A percentile compares a stretch with the other conserved stretches of the same genome.
Evolutionary conservation across 768 basidiomycete genomes (phyloP).

Genomic region (Lepiota subincarnata): DNA sequence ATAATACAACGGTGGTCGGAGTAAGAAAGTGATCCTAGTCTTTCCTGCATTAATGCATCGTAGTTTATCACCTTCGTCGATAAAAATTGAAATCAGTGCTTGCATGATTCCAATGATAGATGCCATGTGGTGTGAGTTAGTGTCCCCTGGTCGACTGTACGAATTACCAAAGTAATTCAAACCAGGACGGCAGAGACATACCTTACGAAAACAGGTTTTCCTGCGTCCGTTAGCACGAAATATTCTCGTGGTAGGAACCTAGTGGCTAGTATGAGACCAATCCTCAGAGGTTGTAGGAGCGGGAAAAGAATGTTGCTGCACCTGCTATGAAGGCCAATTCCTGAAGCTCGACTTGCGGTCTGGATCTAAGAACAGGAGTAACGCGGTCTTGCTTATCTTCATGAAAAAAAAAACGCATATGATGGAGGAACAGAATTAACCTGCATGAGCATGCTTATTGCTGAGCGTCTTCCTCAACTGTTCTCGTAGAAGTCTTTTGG

Average conservation of each 20-base stretch:
- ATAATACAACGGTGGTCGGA: slow-evolving; percentile 87
- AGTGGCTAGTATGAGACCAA: slow-evolving; percentile 4
- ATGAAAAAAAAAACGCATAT: neutral
- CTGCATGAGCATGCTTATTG: slow-evolving; percentile 44
- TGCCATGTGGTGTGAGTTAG: slow-evolving; percentile 62
- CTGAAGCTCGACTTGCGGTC: slow-evolving; percentile 28
- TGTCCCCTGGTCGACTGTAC: slow-evolving; percentile 46
- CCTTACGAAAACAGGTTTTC: slow-evolving; percentile 97
- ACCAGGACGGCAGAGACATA: slow-evolving; percentile 22
- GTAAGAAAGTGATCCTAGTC: slow-evolving; percentile 81
- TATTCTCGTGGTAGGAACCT: slow-evolving; percentile 67
- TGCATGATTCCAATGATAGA: slow-evolving; percentile 90
- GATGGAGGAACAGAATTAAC: slow-evolving; percentile 25
- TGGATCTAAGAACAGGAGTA: slow-evolving; percentile 25
- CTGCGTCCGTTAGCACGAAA: slow-evolving; percentile 91
- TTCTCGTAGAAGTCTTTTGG: slow-evolving; percentile 63
- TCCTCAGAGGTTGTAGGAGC: neutral
- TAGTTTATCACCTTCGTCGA: slow-evolving; percentile 85
- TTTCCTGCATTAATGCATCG: slow-evolving; percentile 80
- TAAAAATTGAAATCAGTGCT: slow-evolving; percentile 92
- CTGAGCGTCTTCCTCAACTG: slow-evolving; percentile 67
- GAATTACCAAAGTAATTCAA: slow-evolving; percentile 7
- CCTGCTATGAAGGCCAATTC: slow-evolving; percentile 40
- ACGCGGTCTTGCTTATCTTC: slow-evolving; percentile 22
- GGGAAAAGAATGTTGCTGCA: slow-evolving; percentile 16